Evolutionary conservation across 2,329 filamentous ascomycete genomes (phyloP).

Genomic region (Fusarium sp.): DNA sequence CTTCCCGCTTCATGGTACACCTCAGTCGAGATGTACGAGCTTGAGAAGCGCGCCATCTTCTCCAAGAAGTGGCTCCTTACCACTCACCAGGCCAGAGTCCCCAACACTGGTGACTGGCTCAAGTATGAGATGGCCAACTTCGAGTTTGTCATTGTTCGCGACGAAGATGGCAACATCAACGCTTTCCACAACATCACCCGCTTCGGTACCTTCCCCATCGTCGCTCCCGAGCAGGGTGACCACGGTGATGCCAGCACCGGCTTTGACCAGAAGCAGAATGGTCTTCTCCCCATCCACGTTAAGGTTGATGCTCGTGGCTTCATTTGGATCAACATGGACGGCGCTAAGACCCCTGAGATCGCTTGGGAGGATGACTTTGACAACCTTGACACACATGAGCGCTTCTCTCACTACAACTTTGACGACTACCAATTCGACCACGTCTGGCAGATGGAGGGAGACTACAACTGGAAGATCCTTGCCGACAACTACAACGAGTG

Average conservation of each 20-base stretch:
- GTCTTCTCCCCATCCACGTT: constrained; percentile 64
- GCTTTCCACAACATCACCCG: constrained; percentile 71
- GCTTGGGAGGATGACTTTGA: constrained; percentile 63
- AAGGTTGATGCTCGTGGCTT: constrained; percentile 64
- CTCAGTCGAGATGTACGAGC: constrained; percentile 63
- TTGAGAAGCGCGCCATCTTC: constrained; percentile 66
- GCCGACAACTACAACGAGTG: constrained; percentile 74
- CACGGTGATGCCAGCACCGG: constrained; percentile 61
- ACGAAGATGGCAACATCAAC: constrained; percentile 61
- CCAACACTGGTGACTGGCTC: constrained; percentile 64
- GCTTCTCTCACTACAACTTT: constrained; percentile 58
- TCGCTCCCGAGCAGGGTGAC: constrained; percentile 53
- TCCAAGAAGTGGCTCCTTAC: constrained; percentile 65
- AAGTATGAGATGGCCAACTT: constrained; percentile 64
- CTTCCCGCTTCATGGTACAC: constrained; percentile 63
- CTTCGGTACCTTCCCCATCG: constrained; percentile 67
- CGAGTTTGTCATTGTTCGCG: constrained; percentile 61
- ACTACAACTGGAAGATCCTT: constrained; percentile 69
- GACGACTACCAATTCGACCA: constrained; percentile 66
- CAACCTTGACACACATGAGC: constrained; percentile 55
- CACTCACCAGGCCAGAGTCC: constrained; percentile 61
- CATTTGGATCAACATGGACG: constrained; percentile 67
- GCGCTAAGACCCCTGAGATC: constrained; percentile 54
- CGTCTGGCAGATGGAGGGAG: constrained; percentile 64
- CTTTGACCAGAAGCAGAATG: constrained; percentile 66